Evolutionary conservation across 257 asterid species (phyloP), one percentile per base, ranked within the genome.

Genomic region (Mitragyna speciosa): DNA sequence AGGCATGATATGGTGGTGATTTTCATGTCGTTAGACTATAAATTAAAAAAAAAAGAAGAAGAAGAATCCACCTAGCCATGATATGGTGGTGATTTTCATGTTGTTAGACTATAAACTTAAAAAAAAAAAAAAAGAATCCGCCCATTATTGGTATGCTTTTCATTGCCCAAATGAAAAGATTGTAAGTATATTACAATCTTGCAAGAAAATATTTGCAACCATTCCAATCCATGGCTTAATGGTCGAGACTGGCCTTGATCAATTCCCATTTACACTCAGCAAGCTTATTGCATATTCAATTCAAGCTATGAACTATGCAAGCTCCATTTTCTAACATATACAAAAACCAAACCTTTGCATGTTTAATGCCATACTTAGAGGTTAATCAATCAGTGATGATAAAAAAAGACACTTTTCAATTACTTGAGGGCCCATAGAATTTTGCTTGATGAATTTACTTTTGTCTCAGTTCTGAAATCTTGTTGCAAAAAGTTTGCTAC

Each of bases 341-440:
- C 51, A 78, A 71, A 81, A 6, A 79, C 94, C 95, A 70, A 92
- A 90, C 82, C 88, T 87, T 59, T 92, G 63, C 85, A 88, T 88
- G 94, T 87, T 76, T 78, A 92, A 84, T 71, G 76, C 88, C 76
- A 85, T 92, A 84, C 89, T 90, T 68, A 84, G 94, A 70, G 92
- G 87, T 45, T 83, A 85, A 74, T 89, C 94, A 58, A 73, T 84
- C 52, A 82, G 83, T 82, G 41, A 76, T 58, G 82, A 89, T 12
- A 87, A 91, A 8, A 76, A 59, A 66, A 74, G 73, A 88, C 85
- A 45, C 58, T 92, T 76, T 88, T 90, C 87, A 92, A 88, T 68
- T 79, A 71, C 78, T 83, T 89, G 89, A 92, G 92, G 79, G 78
- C 74, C 49, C 80, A 63, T 75, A 73, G 22, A 22, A 66, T 84